phyloP scores from a whole-genome alignment of 768 basidiomycete species.

The Nidularia pulvinata region DNA sequence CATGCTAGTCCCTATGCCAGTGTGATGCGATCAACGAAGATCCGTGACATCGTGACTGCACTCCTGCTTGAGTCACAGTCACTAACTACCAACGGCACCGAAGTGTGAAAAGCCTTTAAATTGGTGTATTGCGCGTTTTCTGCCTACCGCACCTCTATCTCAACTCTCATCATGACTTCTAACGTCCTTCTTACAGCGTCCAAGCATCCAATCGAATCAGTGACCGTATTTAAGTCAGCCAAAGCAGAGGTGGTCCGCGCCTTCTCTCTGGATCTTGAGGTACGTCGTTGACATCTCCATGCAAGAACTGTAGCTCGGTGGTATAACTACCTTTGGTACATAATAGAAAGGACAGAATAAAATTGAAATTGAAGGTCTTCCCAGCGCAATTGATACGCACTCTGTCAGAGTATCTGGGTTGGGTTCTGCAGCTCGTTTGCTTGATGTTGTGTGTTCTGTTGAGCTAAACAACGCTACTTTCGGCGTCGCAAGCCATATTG shows the following conservation, averaged over 20 bases:
- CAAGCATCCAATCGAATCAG: conserved; percentile 47
- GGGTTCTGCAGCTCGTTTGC: conserved; percentile 43
- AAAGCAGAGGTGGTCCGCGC: conserved; percentile 57
- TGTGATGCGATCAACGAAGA: too few relatives aligned
- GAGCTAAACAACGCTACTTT: too few relatives aligned
- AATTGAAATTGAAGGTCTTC: too few relatives aligned
- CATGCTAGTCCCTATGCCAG: too few relatives aligned
- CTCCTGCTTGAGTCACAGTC: too few relatives aligned
- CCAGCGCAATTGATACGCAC: too few relatives aligned
- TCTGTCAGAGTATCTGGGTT: conserved; percentile 55
- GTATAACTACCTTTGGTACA: neutral
- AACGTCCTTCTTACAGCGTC: conserved; percentile 24
- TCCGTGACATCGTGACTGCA: too few relatives aligned
- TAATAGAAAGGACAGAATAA: conserved; percentile 37
- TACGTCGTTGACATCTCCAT: conserved; percentile 16
- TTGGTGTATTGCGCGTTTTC: too few relatives aligned
- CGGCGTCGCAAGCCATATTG: too few relatives aligned
- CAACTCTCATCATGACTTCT: neutral
- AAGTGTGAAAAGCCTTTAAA: too few relatives aligned
- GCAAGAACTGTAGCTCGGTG: neutral
- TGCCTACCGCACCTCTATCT: neutral
- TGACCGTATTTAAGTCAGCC: conserved; percentile 55
- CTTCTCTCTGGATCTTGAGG: conserved; percentile 48
- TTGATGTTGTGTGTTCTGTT: conserved; percentile 33
- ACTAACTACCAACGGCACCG: too few relatives aligned